These are phyloP conservation scores for Hypoxylon lenormandii DNA, from an alignment of 495 filamentous ascomycete species.

Conservation along the genomic window DNA sequence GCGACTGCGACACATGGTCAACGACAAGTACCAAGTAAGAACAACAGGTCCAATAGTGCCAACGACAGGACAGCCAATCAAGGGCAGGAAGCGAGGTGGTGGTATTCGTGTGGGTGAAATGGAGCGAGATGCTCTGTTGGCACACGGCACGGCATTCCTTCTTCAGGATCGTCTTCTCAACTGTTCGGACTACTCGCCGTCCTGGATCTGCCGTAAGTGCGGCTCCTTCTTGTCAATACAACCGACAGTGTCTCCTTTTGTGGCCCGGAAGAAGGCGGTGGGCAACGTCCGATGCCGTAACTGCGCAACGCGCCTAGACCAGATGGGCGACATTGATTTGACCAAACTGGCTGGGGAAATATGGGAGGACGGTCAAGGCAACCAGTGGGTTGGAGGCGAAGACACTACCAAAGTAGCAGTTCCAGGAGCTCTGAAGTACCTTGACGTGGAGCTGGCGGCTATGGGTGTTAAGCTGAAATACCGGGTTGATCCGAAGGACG, in stretches of 20 bases:
- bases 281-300: constrained; percentile 79
- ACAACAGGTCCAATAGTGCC: constrained; percentile 91
- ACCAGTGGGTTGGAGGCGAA: constrained; percentile 84
- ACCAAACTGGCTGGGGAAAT: constrained; percentile 74
- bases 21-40: constrained; percentile 98
- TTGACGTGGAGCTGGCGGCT: constrained; percentile 93
- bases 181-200: constrained; percentile 88
- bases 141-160: constrained; percentile 93
- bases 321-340: constrained; percentile 66
- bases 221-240: constrained; percentile 88
- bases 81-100: constrained; percentile 93
- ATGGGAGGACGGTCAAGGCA: constrained; percentile 91
- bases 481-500: constrained; percentile 73
- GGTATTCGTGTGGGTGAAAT: constrained; percentile 99
- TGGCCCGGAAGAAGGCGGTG: constrained; percentile 68
- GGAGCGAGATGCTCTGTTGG: constrained; percentile 94
- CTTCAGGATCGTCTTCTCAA: constrained; percentile 96
- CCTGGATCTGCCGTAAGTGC: constrained; percentile 88
- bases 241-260: constrained; percentile 76
- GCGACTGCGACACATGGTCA: constrained; percentile 97
- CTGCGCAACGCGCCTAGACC: constrained; percentile 75
- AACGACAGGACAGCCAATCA: constrained; percentile 94
- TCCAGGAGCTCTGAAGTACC: constrained; percentile 88
- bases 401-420: constrained; percentile 91
- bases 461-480: constrained; percentile 95